phyloP scores from a whole-genome alignment of 23 red algal genomes.

The Cyanidium caldarium region DNA sequence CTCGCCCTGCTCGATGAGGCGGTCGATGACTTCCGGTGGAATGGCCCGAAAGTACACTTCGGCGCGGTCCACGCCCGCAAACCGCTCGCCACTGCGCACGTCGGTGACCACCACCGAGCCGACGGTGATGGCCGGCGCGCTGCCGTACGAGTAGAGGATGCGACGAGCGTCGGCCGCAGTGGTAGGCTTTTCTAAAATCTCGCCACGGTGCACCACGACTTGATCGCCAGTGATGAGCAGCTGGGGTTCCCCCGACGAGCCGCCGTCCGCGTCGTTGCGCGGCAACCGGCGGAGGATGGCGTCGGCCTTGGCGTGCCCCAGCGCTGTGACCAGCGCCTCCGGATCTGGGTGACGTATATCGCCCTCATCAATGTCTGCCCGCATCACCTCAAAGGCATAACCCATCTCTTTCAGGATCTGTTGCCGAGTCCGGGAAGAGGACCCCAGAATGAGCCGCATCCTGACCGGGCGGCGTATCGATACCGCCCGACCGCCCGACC shows the following conservation, averaged over 20 bases:
- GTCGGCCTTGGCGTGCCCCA: conserved; percentile 49
- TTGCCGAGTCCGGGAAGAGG: conserved; percentile 59
- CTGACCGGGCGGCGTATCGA: no score
- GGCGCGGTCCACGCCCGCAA: conserved; percentile 41
- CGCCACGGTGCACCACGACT: conserved; percentile 45
- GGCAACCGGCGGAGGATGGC: conserved; percentile 2
- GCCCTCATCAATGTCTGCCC: conserved; percentile 52
- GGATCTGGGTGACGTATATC: conserved; percentile 40
- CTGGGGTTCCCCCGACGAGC: not conserved
- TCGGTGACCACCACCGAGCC: conserved; percentile 43
- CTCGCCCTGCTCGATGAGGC: conserved; percentile 29
- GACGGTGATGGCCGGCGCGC: conserved; percentile 57
- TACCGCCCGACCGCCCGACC: no score
- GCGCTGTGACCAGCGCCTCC: conserved; percentile 27
- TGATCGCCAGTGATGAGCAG: conserved; percentile 54
- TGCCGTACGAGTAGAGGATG: conserved; percentile 39
- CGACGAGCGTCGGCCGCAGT: conserved; percentile 29
- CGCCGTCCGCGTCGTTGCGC: not conserved
- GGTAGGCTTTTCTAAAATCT: conserved; percentile 49
- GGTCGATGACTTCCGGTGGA: conserved; percentile 44
- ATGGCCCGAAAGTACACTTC: conserved; percentile 82
- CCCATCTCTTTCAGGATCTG: conserved; percentile 34
- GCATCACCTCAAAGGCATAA: conserved; percentile 17
- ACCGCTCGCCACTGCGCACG: conserved; percentile 14
- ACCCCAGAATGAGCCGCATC: conserved; percentile 64